Evolutionary conservation across 192 early-diverging fungal species (phyloP).

Genomic region (Backusella psychrophila): DNA sequence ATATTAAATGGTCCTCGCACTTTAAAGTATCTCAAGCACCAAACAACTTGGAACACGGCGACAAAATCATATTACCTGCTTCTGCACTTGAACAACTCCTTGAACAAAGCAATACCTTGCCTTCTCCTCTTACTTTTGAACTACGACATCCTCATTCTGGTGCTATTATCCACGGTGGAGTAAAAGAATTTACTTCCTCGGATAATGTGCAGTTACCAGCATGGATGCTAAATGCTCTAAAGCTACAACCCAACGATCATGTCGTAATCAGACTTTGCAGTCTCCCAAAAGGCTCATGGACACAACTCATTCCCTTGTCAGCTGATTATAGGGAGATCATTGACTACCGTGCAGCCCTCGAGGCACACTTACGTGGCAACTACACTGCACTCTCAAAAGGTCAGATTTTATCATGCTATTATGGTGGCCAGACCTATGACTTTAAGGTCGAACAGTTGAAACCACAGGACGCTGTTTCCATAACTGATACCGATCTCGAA

Average conservation of each 20-base stretch:
- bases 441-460: conserved; percentile 71
- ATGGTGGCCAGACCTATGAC: conserved; percentile 39
- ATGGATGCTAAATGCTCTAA: conserved; percentile 51
- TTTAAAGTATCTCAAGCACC: conserved; percentile 27
- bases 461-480: conserved; percentile 61
- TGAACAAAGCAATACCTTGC: conserved; percentile 34
- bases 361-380: conserved; percentile 61
- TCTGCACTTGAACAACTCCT: conserved; percentile 49
- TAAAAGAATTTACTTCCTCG: conserved; percentile 67
- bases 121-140: conserved; percentile 62
- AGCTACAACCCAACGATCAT: conserved; percentile 39
- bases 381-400: conserved; percentile 70
- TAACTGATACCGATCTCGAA: conserved; percentile 78
- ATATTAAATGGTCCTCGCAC: conserved; percentile 2
- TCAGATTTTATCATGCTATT: conserved; percentile 56
- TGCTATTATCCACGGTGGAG: conserved; percentile 55
- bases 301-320: conserved; percentile 57
- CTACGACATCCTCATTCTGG: conserved; percentile 48
- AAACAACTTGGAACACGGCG: conserved; percentile 40
- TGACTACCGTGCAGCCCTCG: conserved; percentile 64
- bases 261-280: conserved; percentile 54
- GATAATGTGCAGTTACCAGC: conserved; percentile 52
- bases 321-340: conserved; percentile 51
- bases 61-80: conserved; percentile 56
- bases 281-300: conserved; percentile 65